A percentile compares a stretch with the other conserved stretches of the same genome.
Conservation (phyloP, 352 stramenopile species). For the Pythium aquatile region DNA sequence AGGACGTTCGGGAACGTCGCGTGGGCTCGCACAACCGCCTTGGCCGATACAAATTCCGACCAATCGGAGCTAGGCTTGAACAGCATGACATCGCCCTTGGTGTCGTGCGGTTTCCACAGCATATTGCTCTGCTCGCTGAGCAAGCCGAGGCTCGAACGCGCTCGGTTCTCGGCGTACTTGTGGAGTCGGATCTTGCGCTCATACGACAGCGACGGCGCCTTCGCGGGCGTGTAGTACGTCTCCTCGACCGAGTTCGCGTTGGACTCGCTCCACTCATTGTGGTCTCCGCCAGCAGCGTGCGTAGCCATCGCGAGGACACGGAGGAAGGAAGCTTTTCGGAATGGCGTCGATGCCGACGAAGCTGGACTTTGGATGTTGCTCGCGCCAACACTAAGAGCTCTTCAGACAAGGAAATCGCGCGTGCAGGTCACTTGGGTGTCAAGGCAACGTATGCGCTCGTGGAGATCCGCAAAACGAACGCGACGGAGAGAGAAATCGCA, state of each 20-base stretch:
- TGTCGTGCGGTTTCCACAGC: constrained; percentile 80
- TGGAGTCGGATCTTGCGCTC: constrained; percentile 81
- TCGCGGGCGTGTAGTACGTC: constrained; percentile 45
- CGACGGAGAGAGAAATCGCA: neutral
- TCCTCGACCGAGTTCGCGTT: constrained; percentile 64
- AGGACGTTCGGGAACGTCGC: constrained; percentile 78
- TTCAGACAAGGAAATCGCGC: neutral
- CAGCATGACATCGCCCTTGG: constrained; percentile 75
- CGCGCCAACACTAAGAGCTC: neutral
- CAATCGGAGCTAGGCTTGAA: constrained; percentile 87
- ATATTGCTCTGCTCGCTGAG: constrained; percentile 71
- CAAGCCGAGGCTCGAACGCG: constrained; percentile 72
- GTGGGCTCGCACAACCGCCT: constrained; percentile 76
- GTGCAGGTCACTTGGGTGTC: neutral
- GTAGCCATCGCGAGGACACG: constrained; percentile 3
- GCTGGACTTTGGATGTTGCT: neutral
- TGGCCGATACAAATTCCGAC: constrained; percentile 84
- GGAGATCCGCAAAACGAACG: neutral
- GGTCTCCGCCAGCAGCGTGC: constrained; percentile 12
- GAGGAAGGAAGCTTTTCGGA: neutral
- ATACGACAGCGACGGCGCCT: constrained; percentile 81
- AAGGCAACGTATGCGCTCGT: neutral
- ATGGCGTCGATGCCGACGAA: neutral
- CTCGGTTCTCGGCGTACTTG: constrained; percentile 85
- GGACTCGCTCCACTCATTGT: constrained; percentile 66